Percentiles rank a stretch among this genome's conserved stretches.
phyloP scores from a whole-genome alignment of 2,329 filamentous ascomycete genomes.

The Sporothrix mexicana region DNA sequence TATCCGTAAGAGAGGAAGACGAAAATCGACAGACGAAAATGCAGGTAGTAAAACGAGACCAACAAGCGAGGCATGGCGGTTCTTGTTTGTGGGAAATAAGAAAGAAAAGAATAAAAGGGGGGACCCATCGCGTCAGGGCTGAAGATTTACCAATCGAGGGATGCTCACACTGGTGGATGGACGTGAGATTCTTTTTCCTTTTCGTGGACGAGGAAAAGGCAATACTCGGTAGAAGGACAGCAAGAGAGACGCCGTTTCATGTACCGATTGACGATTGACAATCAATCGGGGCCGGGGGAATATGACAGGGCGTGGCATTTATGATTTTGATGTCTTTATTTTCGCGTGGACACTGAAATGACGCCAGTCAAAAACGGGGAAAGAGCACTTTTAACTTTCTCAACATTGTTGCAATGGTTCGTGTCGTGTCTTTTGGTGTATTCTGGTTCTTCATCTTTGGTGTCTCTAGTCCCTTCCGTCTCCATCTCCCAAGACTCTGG shows the following conservation, averaged over 20 bases:
- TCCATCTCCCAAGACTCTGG: slow-evolving; percentile 2
- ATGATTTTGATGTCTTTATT: too few species aligned
- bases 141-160: slow-evolving; percentile 29
- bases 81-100: not conserved
- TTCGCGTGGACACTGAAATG: not conserved
- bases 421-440: not conserved
- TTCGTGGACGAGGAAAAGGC: not conserved
- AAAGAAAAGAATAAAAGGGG: not conserved
- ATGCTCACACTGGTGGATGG: not conserved
- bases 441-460: not conserved
- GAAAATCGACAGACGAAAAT: not conserved
- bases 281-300: not conserved
- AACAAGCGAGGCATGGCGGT: not conserved
- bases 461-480: not conserved
- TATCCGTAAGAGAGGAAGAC: not conserved
- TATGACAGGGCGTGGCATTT: not conserved
- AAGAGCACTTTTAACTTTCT: not conserved
- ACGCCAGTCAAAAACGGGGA: slow-evolving; percentile 3
- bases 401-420: too few species aligned
- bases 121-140: slow-evolving; percentile 28
- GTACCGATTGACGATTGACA: not conserved
- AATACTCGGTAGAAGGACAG: too few species aligned
- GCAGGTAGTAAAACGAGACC: not conserved
- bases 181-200: slow-evolving; percentile 14
- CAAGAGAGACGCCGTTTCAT: not conserved